A percentile compares a stretch with the other conserved stretches of the same genome.
These are phyloP conservation scores for Curvularia verruculosa DNA, from an alignment of 2,329 filamentous ascomycete species.

Conservation along the genomic window DNA sequence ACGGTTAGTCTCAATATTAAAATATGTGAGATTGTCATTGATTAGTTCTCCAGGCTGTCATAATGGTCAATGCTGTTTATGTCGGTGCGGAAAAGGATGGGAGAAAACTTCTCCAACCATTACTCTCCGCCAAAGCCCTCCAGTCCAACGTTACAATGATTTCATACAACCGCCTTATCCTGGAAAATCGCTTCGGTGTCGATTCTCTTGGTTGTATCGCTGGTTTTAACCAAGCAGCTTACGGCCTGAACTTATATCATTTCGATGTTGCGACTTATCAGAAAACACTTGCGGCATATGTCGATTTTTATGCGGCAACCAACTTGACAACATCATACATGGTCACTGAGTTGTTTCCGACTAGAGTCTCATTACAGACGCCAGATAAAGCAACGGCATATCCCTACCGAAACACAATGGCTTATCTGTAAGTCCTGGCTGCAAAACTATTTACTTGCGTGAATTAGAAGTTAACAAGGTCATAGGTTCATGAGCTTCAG, in stretches of 20 bases:
- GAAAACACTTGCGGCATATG: not conserved
- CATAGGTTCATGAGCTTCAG: conserved; percentile 9
- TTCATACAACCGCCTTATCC: conserved; percentile 3
- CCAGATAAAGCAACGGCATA: not conserved
- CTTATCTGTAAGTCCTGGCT: not conserved
- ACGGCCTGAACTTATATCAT: not conserved
- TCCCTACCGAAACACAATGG: not conserved
- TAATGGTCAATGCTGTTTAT: conserved; percentile 2
- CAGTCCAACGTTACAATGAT: conserved; percentile 2
- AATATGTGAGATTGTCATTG: not conserved
- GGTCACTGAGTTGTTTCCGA: conserved; percentile 1
- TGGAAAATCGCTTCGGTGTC: not conserved
- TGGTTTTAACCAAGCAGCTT: not conserved
- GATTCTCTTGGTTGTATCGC: conserved; percentile 3
- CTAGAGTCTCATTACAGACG: not conserved
- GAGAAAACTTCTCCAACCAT: not conserved
- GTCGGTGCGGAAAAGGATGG: not conserved
- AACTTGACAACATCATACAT: not conserved
- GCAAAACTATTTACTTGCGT: too few species aligned
- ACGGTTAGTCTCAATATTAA: not conserved
- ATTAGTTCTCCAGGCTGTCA: not conserved
- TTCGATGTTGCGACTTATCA: conserved; percentile 4
- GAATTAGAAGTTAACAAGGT: not conserved
- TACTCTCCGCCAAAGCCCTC: not conserved
- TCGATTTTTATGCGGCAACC: not conserved